Conservation (phyloP, 306 rosid species). For the Lathyrus aphaca region DNA sequence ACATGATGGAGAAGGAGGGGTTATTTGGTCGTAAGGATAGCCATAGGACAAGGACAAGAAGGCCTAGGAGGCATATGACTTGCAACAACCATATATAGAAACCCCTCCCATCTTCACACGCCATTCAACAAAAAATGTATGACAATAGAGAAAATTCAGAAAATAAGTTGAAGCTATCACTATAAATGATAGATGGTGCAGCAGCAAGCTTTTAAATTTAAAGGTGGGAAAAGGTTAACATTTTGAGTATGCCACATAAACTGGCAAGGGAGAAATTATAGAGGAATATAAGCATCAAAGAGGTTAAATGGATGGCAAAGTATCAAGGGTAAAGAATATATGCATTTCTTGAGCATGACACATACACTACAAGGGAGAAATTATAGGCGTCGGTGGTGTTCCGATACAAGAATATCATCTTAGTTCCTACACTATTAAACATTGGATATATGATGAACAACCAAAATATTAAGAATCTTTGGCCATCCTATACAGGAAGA, state of each 20-base stretch:
- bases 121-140: background rate
- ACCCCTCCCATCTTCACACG: constrained; percentile 8
- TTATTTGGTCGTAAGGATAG: constrained; percentile 3
- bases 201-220: background rate
- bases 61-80: constrained; percentile 9
- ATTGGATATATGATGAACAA: background rate
- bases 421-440: background rate
- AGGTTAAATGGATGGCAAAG: background rate
- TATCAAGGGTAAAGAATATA: constrained; percentile 2
- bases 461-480: background rate
- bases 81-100: background rate
- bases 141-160: background rate
- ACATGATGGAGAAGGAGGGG: constrained; percentile 1
- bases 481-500: background rate
- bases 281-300: background rate
- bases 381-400: too few relatives aligned
- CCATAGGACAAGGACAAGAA: constrained; percentile 12
- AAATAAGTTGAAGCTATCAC: background rate
- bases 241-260: too few relatives aligned
- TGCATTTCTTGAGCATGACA: constrained; percentile 17
- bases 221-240: constrained; percentile 1
- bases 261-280: too few relatives aligned
- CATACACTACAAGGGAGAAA: too few relatives aligned
- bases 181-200: background rate
- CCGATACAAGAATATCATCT: too few relatives aligned